Conservation (phyloP, 257 asterid species). For the Dorcoceras hygrometricum region DNA sequence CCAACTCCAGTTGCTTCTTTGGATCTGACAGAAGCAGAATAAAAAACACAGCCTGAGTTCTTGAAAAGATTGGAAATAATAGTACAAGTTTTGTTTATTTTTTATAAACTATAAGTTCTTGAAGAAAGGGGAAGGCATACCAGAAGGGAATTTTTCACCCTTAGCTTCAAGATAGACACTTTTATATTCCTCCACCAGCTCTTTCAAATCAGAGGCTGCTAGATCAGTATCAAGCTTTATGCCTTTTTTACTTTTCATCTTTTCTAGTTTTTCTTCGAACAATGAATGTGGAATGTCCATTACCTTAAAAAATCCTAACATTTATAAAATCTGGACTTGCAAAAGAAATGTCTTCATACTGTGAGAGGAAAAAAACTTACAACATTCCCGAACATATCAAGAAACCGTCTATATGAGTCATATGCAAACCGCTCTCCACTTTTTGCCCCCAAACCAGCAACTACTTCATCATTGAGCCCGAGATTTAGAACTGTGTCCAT, state of each 20-base stretch:
- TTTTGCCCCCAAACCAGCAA: slow-evolving; percentile 74
- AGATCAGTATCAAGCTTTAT: slow-evolving; percentile 73
- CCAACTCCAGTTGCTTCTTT: slow-evolving; percentile 75
- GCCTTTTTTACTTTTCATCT: slow-evolving; percentile 54
- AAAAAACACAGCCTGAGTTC: background rate
- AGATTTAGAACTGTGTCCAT: slow-evolving; percentile 97
- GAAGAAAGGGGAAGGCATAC: slow-evolving; percentile 28
- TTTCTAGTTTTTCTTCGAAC: slow-evolving; percentile 76
- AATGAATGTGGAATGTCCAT: slow-evolving; percentile 82
- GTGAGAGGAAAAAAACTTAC: slow-evolving; percentile 41
- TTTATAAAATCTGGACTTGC: background rate
- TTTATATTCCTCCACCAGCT: slow-evolving; percentile 83
- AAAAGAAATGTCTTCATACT: background rate
- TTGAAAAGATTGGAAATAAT: background rate
- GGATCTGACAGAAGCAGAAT: slow-evolving; percentile 50
- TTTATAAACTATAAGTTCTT: background rate
- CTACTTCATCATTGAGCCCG: slow-evolving; percentile 86
- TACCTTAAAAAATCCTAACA: slow-evolving; percentile 46
- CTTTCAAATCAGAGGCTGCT: slow-evolving; percentile 78
- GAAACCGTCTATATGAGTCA: slow-evolving; percentile 84
- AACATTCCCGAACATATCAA: slow-evolving; percentile 96
- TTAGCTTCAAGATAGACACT: slow-evolving; percentile 64
- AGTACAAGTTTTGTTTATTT: background rate
- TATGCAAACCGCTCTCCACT: slow-evolving; percentile 94
- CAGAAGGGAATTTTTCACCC: slow-evolving; percentile 88